These are phyloP conservation scores for Plenodomus tracheiphilus DNA, from an alignment of 2,329 filamentous ascomycete species.

Conservation along the genomic window DNA sequence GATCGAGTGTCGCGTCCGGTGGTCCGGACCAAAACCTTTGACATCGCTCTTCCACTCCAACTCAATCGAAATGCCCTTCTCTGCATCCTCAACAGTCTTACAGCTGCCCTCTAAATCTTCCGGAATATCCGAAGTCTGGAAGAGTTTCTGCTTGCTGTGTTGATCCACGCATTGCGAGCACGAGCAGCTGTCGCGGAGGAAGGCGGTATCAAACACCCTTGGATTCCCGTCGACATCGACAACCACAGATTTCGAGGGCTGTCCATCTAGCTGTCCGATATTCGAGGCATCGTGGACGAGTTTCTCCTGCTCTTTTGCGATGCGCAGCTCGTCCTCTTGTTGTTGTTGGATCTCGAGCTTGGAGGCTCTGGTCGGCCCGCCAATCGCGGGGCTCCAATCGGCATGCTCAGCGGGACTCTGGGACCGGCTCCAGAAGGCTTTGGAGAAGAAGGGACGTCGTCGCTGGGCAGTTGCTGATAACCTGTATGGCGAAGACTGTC, in stretches of 20 bases:
- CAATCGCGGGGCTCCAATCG: slow-evolving; percentile 23
- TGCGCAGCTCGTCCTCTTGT: slow-evolving; percentile 12
- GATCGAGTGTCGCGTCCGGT: slow-evolving; percentile 47
- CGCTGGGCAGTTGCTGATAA: slow-evolving; percentile 2
- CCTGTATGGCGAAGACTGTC: neutral
- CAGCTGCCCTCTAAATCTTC: slow-evolving; percentile 40
- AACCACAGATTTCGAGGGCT: slow-evolving; percentile 31
- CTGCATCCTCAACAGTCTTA: slow-evolving; percentile 37
- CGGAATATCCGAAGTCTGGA: slow-evolving; percentile 68
- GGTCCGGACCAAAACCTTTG: slow-evolving; percentile 46
- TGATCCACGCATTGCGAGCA: slow-evolving; percentile 62
- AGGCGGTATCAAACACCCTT: slow-evolving; percentile 38
- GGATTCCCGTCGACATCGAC: slow-evolving; percentile 38
- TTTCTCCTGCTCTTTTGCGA: slow-evolving; percentile 15
- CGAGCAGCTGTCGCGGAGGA: slow-evolving; percentile 61
- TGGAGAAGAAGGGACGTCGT: slow-evolving; percentile 1
- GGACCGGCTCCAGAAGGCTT: neutral
- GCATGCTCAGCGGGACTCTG: slow-evolving; percentile 13
- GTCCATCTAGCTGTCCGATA: slow-evolving; percentile 25
- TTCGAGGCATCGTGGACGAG: slow-evolving; percentile 6
- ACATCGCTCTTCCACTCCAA: slow-evolving; percentile 67
- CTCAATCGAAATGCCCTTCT: slow-evolving; percentile 52
- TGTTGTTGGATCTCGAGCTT: slow-evolving; percentile 19
- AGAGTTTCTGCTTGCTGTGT: slow-evolving; percentile 65
- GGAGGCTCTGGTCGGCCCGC: slow-evolving; percentile 22